Conservation (phyloP, 2,329 filamentous ascomycete genomes). For the Eurotiales sp. region DNA sequence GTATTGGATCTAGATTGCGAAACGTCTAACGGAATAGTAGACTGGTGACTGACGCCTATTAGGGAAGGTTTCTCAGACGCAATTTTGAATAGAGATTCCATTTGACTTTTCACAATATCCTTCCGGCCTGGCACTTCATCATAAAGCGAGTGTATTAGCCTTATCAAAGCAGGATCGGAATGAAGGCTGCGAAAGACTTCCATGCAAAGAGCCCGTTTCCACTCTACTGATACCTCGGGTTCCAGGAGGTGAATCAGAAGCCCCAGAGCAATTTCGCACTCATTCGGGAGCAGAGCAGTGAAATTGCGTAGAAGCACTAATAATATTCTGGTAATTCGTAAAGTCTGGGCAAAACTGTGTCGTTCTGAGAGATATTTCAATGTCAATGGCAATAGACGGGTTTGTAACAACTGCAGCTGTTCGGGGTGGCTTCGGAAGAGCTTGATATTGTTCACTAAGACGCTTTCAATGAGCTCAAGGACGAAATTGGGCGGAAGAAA, state of each 20-base stretch:
- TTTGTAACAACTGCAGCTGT: conserved; percentile 72
- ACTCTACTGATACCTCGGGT: conserved; percentile 69
- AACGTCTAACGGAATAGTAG: conserved; percentile 69
- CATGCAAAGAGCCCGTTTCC: conserved; percentile 88
- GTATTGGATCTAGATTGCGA: conserved; percentile 55
- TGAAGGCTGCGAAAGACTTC: conserved; percentile 87
- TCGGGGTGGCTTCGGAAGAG: conserved; percentile 77
- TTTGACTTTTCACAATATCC: conserved; percentile 73
- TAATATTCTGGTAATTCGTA: conserved; percentile 77
- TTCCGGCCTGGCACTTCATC: conserved; percentile 70
- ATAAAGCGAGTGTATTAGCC: conserved; percentile 76
- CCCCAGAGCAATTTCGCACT: conserved; percentile 79
- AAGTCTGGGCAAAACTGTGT: conserved; percentile 73
- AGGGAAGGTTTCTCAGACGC: conserved; percentile 85
- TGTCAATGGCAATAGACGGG: conserved; percentile 76
- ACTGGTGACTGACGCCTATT: conserved; percentile 86
- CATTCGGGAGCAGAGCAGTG: conserved; percentile 66
- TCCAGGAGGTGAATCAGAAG: conserved; percentile 83
- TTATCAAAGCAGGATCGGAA: conserved; percentile 70
- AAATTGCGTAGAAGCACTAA: conserved; percentile 78
- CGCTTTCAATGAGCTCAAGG: conserved; percentile 85
- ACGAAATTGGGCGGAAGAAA: conserved; percentile 77
- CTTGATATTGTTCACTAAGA: conserved; percentile 77
- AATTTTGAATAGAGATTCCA: conserved; percentile 84
- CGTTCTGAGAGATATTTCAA: conserved; percentile 74